Evolutionary conservation across 495 filamentous ascomycete genomes (phyloP).

Genomic region (Lichenothelia convexa): DNA sequence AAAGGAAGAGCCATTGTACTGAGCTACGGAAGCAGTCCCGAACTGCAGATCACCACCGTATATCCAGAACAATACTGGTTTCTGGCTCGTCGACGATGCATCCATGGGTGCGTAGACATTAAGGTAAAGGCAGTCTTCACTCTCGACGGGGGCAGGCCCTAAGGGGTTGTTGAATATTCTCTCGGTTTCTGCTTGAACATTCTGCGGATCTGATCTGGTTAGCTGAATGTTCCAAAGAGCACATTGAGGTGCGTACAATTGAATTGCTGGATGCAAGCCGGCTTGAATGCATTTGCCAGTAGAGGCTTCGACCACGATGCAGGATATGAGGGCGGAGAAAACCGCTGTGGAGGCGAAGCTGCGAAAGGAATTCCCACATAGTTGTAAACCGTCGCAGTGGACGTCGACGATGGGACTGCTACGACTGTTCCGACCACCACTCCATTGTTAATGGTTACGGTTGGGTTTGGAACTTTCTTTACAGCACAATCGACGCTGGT

Average conservation of each 20-base stretch:
- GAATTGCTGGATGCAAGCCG: conserved; percentile 25
- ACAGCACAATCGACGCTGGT: no score
- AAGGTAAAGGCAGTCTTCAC: conserved; percentile 23
- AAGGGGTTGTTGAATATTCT: conserved; percentile 16
- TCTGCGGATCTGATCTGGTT: no score
- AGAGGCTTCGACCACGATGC: conserved; percentile 7
- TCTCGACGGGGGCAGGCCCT: conserved; percentile 17
- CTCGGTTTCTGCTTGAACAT: no score
- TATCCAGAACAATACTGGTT: conserved; percentile 18
- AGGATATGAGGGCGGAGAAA: conserved; percentile 15
- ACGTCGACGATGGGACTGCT: conserved; percentile 10
- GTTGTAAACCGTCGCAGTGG: conserved; percentile 14
- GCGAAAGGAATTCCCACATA: conserved; percentile 17
- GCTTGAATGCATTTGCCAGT: conserved; percentile 16
- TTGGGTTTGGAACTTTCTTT: no score
- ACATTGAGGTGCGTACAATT: conserved; percentile 12
- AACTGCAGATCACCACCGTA: conserved; percentile 16
- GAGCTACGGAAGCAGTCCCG: conserved; percentile 2
- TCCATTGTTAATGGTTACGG: conserved; percentile 9
- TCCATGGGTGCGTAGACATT: conserved; percentile 20
- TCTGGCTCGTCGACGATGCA: conserved; percentile 9
- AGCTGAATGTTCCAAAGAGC: background rate
- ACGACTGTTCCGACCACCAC: conserved; percentile 12
- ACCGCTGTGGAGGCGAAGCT: conserved; percentile 18
- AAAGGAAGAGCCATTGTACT: conserved; percentile 3